These are phyloP conservation scores for Populus hybrid DNA, from an alignment of 441 rosid genomes.

Conservation along the genomic window DNA sequence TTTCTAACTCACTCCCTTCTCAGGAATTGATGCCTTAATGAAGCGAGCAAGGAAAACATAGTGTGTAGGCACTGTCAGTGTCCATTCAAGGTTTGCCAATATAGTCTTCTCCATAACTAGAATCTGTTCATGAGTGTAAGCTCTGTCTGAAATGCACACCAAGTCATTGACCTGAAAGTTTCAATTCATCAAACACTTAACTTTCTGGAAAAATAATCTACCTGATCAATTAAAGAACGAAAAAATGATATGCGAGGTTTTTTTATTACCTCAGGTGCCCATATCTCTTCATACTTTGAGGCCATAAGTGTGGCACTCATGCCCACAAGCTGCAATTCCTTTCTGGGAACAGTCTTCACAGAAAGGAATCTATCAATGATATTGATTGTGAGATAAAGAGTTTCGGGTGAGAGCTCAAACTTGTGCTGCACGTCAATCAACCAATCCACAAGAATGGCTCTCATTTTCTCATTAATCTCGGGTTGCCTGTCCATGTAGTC, in stretches of 20 bases:
- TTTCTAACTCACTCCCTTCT: conserved; percentile 36
- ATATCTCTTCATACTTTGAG: conserved; percentile 89
- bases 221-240: too few relatives aligned
- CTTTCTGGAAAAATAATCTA: background rate
- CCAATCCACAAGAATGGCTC: conserved; percentile 86
- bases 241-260: background rate
- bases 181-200: background rate
- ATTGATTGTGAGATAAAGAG: conserved; percentile 78
- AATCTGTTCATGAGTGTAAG: conserved; percentile 54
- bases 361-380: conserved; percentile 73
- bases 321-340: conserved; percentile 77
- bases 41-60: conserved; percentile 82
- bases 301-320: conserved; percentile 75
- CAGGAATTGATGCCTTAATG: conserved; percentile 71
- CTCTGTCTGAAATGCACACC: conserved; percentile 69
- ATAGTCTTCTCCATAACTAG: conserved; percentile 86
- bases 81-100: conserved; percentile 73
- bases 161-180: conserved; percentile 61
- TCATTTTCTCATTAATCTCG: conserved; percentile 76
- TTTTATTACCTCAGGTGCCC: conserved; percentile 64
- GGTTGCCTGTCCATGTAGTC: conserved; percentile 68
- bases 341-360: conserved; percentile 50
- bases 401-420: conserved; percentile 79
- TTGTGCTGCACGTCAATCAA: conserved; percentile 74
- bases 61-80: conserved; percentile 78